phyloP scores from a whole-genome alignment of 768 basidiomycete species.

The Amanita phalloides region DNA sequence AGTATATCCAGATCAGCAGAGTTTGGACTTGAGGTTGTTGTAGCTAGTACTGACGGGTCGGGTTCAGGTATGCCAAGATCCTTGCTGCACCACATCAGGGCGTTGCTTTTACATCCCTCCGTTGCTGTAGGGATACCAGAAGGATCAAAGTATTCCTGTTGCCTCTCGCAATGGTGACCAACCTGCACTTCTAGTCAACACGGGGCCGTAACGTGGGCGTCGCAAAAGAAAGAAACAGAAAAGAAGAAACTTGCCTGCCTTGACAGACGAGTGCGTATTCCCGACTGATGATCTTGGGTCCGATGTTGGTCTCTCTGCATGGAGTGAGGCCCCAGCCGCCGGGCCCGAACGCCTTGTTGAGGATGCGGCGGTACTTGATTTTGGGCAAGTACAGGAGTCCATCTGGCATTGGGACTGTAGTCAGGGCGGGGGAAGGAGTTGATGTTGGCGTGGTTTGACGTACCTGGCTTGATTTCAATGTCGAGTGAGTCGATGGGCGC shows the following conservation, averaged over 20 bases:
- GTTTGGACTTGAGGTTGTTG: too few species aligned
- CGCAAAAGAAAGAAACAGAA: background rate
- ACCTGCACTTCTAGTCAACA: constrained; percentile 26
- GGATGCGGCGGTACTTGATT: constrained; percentile 87
- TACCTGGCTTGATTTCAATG: constrained; percentile 92
- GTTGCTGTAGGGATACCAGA: constrained; percentile 86
- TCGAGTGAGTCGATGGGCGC: constrained; percentile 68
- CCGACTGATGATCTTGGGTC: constrained; percentile 77
- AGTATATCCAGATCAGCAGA: too few species aligned
- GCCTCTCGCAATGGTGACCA: constrained; percentile 85
- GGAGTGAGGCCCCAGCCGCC: constrained; percentile 97
- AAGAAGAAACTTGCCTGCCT: constrained; percentile 61
- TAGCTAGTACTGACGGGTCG: too few species aligned
- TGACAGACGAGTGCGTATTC: constrained; percentile 94
- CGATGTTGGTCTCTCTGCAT: constrained; percentile 83
- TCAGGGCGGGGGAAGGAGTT: too few species aligned
- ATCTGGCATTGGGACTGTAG: constrained; percentile 29
- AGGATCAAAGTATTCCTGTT: constrained; percentile 94
- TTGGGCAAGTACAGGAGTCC: constrained; percentile 93
- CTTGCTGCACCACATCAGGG: constrained; percentile 95
- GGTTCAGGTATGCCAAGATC: constrained; percentile 90
- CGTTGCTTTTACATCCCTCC: constrained; percentile 94
- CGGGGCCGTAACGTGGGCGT: background rate
- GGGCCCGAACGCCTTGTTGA: constrained; percentile 92
- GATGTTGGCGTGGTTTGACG: constrained; percentile 15